Conservation (phyloP, 495 filamentous ascomycete species). For the Xylaria grammica region DNA sequence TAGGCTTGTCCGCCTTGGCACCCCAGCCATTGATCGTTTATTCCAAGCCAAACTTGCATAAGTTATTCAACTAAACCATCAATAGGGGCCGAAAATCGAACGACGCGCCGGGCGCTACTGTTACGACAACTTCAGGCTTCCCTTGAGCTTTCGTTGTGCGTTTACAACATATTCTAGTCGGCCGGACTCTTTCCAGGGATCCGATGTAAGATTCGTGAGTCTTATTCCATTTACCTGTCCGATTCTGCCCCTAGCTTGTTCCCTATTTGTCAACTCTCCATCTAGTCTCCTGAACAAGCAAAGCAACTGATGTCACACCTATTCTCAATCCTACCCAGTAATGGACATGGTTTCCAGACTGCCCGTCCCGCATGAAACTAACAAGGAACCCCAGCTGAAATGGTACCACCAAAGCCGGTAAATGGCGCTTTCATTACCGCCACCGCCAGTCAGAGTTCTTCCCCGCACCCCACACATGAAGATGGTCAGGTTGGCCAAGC, state of each 20-base stretch:
- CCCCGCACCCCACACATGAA: conserved; percentile 38
- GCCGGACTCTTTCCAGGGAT: conserved; percentile 1
- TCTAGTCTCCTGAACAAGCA: conserved; percentile 7
- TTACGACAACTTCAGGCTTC: background rate
- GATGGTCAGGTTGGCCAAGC: conserved; percentile 27
- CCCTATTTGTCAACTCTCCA: conserved; percentile 18
- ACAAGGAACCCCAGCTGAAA: conserved; percentile 18
- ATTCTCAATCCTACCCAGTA: conserved; percentile 10
- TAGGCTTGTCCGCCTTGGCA: conserved; percentile 13
- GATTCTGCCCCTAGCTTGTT: background rate
- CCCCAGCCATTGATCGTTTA: conserved; percentile 9
- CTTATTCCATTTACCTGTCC: conserved; percentile 8
- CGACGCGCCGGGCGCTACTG: conserved; percentile 1
- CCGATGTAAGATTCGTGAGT: conserved; percentile 7
- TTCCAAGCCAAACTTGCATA: conserved; percentile 4
- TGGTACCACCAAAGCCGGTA: conserved; percentile 29
- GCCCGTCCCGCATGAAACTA: conserved; percentile 19
- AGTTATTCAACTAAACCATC: background rate
- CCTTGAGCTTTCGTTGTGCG: background rate
- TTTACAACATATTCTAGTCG: background rate
- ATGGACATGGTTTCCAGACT: conserved; percentile 8
- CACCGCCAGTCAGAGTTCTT: conserved; percentile 35
- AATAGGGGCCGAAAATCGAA: conserved; percentile 14
- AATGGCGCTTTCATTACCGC: conserved; percentile 31
- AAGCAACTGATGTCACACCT: conserved; percentile 19